Evolutionary conservation across 106 monocot genomes (phyloP).

Genomic region (Allium cepa): DNA sequence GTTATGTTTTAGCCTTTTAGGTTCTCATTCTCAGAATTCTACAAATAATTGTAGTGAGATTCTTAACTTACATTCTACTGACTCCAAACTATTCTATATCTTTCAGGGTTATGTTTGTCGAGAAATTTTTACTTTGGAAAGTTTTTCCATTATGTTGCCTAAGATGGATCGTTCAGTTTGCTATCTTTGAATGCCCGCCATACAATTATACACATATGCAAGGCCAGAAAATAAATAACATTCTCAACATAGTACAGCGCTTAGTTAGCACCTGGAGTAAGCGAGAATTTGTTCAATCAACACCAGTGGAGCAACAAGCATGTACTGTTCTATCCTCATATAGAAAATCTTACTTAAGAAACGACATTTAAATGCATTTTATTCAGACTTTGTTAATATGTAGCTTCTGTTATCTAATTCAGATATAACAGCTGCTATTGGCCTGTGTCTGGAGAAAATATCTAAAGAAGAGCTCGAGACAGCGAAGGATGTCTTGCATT

Average conservation of each 20-base stretch:
- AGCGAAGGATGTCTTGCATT: constrained; percentile 57
- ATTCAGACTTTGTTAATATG: background rate
- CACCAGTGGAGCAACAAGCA: constrained; percentile 88
- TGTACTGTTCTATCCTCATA: constrained; percentile 60
- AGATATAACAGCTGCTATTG: constrained; percentile 92
- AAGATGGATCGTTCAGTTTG: constrained; percentile 95
- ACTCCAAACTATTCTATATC: background rate
- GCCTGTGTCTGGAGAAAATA: constrained; percentile 72
- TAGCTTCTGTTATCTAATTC: constrained; percentile 25
- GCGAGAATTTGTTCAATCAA: constrained; percentile 77
- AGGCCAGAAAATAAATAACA: constrained; percentile 29
- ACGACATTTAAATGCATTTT: constrained; percentile 2
- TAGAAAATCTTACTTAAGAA: background rate
- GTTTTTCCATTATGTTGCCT: constrained; percentile 84
- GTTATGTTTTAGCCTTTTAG: no score
- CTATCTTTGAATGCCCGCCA: constrained; percentile 64
- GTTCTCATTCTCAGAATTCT: no score
- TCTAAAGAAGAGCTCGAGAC: constrained; percentile 80
- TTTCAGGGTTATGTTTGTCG: constrained; percentile 73
- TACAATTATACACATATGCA: constrained; percentile 11
- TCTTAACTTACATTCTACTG: no score
- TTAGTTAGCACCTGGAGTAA: constrained; percentile 69
- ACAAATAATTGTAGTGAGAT: no score
- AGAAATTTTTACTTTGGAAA: constrained; percentile 89
- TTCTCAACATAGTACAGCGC: constrained; percentile 40